Evolutionary conservation across 371 early-diverging fungal species (phyloP).

Genomic region (Gilbertella persicaria): DNA sequence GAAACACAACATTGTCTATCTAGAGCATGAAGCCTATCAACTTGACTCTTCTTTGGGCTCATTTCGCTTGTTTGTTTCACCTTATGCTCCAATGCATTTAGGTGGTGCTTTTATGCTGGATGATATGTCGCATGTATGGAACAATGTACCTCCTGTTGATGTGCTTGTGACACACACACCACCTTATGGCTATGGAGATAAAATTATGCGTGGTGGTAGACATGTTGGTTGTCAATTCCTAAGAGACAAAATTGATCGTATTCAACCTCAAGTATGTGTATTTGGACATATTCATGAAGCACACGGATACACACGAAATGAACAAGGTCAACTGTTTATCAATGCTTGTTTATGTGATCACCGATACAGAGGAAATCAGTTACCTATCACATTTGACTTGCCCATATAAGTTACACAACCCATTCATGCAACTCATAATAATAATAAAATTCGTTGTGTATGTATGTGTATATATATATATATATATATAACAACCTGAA

Average conservation of each 20-base stretch:
- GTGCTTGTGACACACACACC: conserved; percentile 62
- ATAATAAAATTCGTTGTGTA: no score
- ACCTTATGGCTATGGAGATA: conserved; percentile 42
- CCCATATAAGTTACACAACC: no score
- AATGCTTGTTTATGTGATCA: conserved; percentile 53
- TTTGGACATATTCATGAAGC: conserved; percentile 65
- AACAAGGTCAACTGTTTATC: conserved; percentile 38
- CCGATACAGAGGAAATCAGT: conserved; percentile 38
- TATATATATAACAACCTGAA: no score
- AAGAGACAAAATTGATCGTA: conserved; percentile 33
- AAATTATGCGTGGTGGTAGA: conserved; percentile 11
- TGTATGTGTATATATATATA: no score
- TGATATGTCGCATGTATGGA: conserved; percentile 46
- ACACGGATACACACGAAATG: conserved; percentile 39
- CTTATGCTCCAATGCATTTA: conserved; percentile 53
- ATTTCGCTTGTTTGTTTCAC: conserved; percentile 48
- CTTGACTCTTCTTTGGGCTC: conserved; percentile 39
- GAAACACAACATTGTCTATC: conserved; percentile 40
- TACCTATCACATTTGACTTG: conserved; percentile 53
- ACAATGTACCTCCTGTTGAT: conserved; percentile 42
- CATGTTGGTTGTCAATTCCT: conserved; percentile 52
- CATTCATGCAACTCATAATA: no score
- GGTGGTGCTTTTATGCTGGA: conserved; percentile 58
- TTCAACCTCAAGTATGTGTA: conserved; percentile 45
- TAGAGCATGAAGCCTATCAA: conserved; percentile 46